A percentile compares a stretch with the other conserved stretches of the same genome.
Conservation (phyloP, 805 yeast species). For the Saccharomycopsis amapae region DNA sequence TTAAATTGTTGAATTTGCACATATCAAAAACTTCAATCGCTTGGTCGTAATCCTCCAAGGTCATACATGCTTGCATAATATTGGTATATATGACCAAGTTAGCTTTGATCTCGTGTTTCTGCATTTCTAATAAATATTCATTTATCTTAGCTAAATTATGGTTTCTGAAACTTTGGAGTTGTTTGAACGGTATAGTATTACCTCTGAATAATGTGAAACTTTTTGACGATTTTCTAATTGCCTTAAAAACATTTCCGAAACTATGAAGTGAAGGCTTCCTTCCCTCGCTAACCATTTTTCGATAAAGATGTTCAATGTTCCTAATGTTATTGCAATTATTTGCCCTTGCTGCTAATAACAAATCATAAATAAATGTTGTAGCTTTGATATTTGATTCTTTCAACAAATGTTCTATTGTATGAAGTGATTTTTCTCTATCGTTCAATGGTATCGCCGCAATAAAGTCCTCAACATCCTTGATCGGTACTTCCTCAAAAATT, state of each 20-base stretch:
- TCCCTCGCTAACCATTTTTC: slow-evolving; percentile 25
- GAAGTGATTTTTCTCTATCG: slow-evolving; percentile 25
- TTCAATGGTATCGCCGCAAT: slow-evolving; percentile 33
- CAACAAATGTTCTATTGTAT: slow-evolving; percentile 29
- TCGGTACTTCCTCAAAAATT: slow-evolving; percentile 27
- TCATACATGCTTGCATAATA: slow-evolving; percentile 54
- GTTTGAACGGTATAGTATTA: slow-evolving; percentile 3
- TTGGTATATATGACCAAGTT: slow-evolving; percentile 44
- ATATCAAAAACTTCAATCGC: slow-evolving; percentile 74
- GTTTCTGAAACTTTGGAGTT: slow-evolving; percentile 10
- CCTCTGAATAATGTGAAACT: slow-evolving; percentile 18
- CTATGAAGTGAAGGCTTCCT: slow-evolving; percentile 30
- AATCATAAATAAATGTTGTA: slow-evolving; percentile 30
- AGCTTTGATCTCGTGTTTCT: slow-evolving; percentile 34
- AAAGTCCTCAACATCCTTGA: slow-evolving; percentile 30
- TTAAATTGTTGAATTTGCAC: slow-evolving; percentile 66
- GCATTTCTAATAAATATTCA: slow-evolving; percentile 33
- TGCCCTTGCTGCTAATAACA: slow-evolving; percentile 33
- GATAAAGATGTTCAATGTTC: slow-evolving; percentile 30
- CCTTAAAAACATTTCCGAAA: slow-evolving; percentile 37
- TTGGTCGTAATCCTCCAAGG: slow-evolving; percentile 42
- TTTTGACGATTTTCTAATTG: slow-evolving; percentile 33
- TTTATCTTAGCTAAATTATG: slow-evolving; percentile 33
- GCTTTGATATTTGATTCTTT: slow-evolving; percentile 27
- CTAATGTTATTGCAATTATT: slow-evolving; percentile 24